Base-by-base conservation (phyloP, 257 asterid genomes). In the Anisodus tanguticus region DNA sequence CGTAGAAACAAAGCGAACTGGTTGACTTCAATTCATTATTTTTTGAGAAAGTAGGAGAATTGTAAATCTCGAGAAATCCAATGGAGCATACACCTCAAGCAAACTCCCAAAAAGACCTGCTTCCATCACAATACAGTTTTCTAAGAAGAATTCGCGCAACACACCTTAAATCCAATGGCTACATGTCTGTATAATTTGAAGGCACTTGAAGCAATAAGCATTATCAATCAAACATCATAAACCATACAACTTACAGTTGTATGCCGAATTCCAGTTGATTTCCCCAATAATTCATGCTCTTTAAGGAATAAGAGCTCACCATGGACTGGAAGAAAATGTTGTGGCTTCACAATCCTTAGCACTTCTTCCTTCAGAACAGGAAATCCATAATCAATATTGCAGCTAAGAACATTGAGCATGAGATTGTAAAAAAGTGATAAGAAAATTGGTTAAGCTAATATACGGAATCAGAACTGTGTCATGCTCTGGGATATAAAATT, bases 271-370 rank as follows among this genome's bases (percentile, higher is more conserved):
- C 99, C 99, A 85, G 98, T 93, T 86, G 99, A 93, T 91, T 86
- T 97, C 51, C 97, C 99, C 85, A 97, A 90, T 88, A 95, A 80
- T 85, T 97, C 99, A 59, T 97, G 99, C 96, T 97, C 99, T 91
- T 93, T 95, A 86, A 97, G 90, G 92, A 95, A 97, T 85, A 97
- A 90, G 83, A 97, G 97, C 91, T 97, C 99, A 84, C 99, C 99
- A 58, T 95, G 99, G 84, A 97, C 92, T 12, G 99, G 99, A 59
- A 97, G 91, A 87, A 97, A 97, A 92, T 97, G 99, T 89, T 97
- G 98, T 1, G 99, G 99, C 88, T 95, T 97, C 85, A 97, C 99
- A 86, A 97, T 95, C 89, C 90, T 93, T 45, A 97, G 93, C 86
- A 97, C 98, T 88, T 97, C 98, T 55, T 93, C 99, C 99, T 97